Evolutionary conservation across 176 grass and related monocot species (phyloP), one percentile per base, ranked within the genome.

Genomic region (Raddia distichophylla): DNA sequence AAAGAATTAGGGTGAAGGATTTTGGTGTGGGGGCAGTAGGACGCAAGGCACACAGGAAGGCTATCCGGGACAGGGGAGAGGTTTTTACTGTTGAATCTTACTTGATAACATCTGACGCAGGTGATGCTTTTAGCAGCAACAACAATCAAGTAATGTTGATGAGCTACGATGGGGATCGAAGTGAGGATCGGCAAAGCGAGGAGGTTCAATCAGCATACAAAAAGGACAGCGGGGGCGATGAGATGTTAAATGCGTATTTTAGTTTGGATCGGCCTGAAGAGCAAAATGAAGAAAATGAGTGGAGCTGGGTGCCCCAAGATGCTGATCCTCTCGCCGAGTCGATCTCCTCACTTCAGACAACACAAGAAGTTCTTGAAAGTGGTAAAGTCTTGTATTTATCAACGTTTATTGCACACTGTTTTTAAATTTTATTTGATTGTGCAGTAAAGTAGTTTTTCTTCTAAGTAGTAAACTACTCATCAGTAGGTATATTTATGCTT

Each of bases 341-440:
- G 5, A 75, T 89, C 79, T 86, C 74, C 83, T 89, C 86, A n/a
- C 92, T 94, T 80, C 84, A 91, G 65, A 84, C 82, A 27, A 84
- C 89, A 66, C 87, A 94, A 62, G 74, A 85, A 85, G 87, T 81
- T n/a, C 73, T 94, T 67, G 84, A 87, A 89, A 87, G 34, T 69
- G 92, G 92, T 94, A 91, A 37, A 11, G 13, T 73, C 37, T 54
- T 85, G 15, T 69, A 18, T 64, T 71, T 44, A 0, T 64, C n/a
- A 12, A 27, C 10, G 12, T 67, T 57, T 72, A 33, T 60, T n/a
- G 32, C 5, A 6, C 67, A 16, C 45, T 54, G 32, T 54, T 75
- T 67, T 60, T 16, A 40, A 68, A 68, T 78, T 47, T 57, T 55
- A 72, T 53, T 34, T 79, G 4, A 4, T 10, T 62, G 5, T 49